A percentile compares a stretch with the other conserved stretches of the same genome.
These are phyloP conservation scores for Saccharomyces cerevisiae DNA, from an alignment of 805 yeast genomes.

Conservation along the genomic window DNA sequence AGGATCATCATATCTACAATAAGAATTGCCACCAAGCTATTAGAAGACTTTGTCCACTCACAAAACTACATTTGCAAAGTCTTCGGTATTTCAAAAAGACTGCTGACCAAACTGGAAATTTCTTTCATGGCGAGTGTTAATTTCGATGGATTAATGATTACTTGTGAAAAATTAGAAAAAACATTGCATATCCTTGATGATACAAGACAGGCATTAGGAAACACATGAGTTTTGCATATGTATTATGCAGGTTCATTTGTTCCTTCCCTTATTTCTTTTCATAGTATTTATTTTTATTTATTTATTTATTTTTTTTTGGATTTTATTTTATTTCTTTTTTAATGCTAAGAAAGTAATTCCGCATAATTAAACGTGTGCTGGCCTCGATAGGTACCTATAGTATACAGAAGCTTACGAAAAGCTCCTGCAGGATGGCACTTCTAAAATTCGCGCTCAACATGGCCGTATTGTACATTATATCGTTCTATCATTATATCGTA, in stretches of 20 bases:
- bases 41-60: conserved; percentile 38
- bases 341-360: neutral
- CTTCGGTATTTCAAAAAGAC: conserved; percentile 33
- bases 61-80: conserved; percentile 39
- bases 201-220: neutral
- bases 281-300: neutral
- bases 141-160: conserved; percentile 12
- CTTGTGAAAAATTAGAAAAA: conserved; percentile 7
- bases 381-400: neutral
- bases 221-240: neutral
- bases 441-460: neutral
- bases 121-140: conserved; percentile 11
- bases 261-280: neutral
- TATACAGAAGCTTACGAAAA: neutral
- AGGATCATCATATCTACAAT: conserved; percentile 38
- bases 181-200: conserved; percentile 10
- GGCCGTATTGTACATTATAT: neutral
- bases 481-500: neutral
- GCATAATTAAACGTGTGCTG: neutral
- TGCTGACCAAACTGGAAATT: conserved; percentile 16
- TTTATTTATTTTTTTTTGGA: neutral
- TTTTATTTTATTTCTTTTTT: neutral
- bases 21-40: conserved; percentile 36
- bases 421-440: neutral
- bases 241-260: neutral